Base-by-base conservation (phyloP, 371 early-diverging fungal genomes). In the Mucor plumbeus region DNA sequence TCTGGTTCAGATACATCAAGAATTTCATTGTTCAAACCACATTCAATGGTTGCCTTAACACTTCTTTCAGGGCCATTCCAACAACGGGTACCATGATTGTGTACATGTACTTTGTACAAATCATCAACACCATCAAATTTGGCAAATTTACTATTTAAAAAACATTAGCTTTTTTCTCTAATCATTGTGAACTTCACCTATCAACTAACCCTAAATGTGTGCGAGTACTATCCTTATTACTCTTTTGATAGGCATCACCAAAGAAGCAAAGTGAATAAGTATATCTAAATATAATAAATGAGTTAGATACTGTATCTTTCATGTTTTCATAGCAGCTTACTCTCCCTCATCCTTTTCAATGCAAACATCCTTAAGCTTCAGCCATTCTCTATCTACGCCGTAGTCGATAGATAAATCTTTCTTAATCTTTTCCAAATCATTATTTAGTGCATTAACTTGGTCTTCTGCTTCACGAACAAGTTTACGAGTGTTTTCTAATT, bases 31-130 rank as follows among this genome's bases (percentile, higher is more conserved):
- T 86, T 77, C 1, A 72, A 67, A 7, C 95, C 94, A 72, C 97
- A 97, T 63, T 81, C 80, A 61, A 83, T 72, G 9, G 56, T 67
- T 5, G 78, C 84, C 48, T 64, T 76, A 15, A 83, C 84, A 63
- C 84, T 83, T 54, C 98, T 86, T 38, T 88, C 84, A 1, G 97
- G 97, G 0, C 97, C 98, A 67, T 96, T 94, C 97, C 98, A 97
- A 81, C 98, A 98, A 56, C 84, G 80, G 5, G 84, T 76, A 38
- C 98, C 98, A 50, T 85, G 80, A 9, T 72, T 76, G 72, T 92
- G 95, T 54, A 75, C 63, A 68, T 92, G 94, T 33, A 76, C 63
- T 9, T 63, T 67, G 63, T 92, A 90, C 40, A 77, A 47, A 15
- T 58, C 72, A 14, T 76, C 75, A 63, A 70, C 72, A 11, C 74